A percentile compares a stretch with the other conserved stretches of the same genome.
These are phyloP conservation scores for button mushroom (Agaricus bisporus) DNA, from an alignment of 768 basidiomycete genomes.

Conservation along the genomic window DNA sequence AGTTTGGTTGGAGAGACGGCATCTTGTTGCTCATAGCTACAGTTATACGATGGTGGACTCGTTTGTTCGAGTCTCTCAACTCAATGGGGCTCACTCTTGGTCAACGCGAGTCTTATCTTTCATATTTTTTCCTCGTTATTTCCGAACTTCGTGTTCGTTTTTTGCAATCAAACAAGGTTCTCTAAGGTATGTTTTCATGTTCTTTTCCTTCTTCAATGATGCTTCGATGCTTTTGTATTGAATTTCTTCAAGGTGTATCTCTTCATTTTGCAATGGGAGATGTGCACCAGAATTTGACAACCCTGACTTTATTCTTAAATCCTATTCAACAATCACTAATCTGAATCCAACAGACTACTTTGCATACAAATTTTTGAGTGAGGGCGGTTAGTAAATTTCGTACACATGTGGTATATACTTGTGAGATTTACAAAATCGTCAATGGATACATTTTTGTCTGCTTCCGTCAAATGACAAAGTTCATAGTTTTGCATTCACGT, in stretches of 20 bases:
- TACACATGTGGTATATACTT: no score
- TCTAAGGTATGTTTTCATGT: slow-evolving; percentile 15
- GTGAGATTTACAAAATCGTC: no score
- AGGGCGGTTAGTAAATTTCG: no score
- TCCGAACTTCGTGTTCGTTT: slow-evolving; percentile 47
- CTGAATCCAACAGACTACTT: background rate
- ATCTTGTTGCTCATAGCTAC: slow-evolving; percentile 75
- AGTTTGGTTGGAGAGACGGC: slow-evolving; percentile 30
- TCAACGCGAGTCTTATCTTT: slow-evolving; percentile 38
- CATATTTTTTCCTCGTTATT: slow-evolving; percentile 45
- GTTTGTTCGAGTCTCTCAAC: slow-evolving; percentile 47
- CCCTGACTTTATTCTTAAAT: slow-evolving; percentile 27
- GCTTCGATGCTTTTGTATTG: slow-evolving; percentile 43
- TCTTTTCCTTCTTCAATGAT: slow-evolving; percentile 41
- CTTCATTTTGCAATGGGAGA: slow-evolving; percentile 37
- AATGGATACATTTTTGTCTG: background rate
- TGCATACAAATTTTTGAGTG: no score
- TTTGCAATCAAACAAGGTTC: background rate
- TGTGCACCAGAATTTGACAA: slow-evolving; percentile 78
- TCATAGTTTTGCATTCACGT: slow-evolving; percentile 30
- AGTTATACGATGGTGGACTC: slow-evolving; percentile 79
- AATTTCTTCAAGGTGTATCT: slow-evolving; percentile 93
- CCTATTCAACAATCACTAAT: background rate
- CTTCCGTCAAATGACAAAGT: no score
- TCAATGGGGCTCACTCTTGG: slow-evolving; percentile 91